Base-by-base conservation (phyloP, 768 basidiomycete genomes). In the Rickenella mellea region DNA sequence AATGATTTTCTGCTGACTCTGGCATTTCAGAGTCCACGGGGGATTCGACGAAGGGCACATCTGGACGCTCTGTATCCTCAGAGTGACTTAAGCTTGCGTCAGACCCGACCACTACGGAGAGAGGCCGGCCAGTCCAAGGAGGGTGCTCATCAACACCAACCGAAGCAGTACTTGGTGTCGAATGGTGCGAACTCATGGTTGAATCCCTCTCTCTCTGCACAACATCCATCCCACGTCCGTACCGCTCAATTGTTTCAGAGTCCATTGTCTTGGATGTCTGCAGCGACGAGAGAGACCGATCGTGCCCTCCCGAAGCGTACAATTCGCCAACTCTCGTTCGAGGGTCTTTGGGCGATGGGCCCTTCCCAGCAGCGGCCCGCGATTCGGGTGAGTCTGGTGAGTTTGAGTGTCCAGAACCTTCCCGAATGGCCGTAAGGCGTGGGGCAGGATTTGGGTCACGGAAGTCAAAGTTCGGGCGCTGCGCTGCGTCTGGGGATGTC, bases 361-460 rank as follows among this genome's bases (percentile, higher is more conserved):
- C n/a, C 22, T 40, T 7, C 24, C 27, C 7, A 10, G 24, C 14
- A 5, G 32, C 40, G 27, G 21, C 45, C 11, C 51, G 45, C 8
- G 40, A 40, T 31, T 51, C 49, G 5, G 48, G 40, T 26, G 37
- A 20, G 31, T 49, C 39, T 3, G 47, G 31, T 20, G 54, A 46
- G 10, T 42, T 38, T 43, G 48, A 17, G 69, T 67, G 30, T 65
- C 59, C 12, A 60, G 48, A 35, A 19, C 67, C 68, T 56, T 83
- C 76, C 42, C 76, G 71, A 40, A 84, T 77, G 2, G 75, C 62
- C 33, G 67, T 63, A 4, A 90, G 67, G 10, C 68, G 67, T n/a
- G 88, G 88, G 3, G 76, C 75, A 1, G 87, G 84, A 40, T 80
- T 78, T 1, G 90, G 89, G 59, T 93, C 89, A 17, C 84, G 74